Base-by-base conservation (phyloP, 768 basidiomycete genomes). In the Coprinopsis marcescibilis region DNA sequence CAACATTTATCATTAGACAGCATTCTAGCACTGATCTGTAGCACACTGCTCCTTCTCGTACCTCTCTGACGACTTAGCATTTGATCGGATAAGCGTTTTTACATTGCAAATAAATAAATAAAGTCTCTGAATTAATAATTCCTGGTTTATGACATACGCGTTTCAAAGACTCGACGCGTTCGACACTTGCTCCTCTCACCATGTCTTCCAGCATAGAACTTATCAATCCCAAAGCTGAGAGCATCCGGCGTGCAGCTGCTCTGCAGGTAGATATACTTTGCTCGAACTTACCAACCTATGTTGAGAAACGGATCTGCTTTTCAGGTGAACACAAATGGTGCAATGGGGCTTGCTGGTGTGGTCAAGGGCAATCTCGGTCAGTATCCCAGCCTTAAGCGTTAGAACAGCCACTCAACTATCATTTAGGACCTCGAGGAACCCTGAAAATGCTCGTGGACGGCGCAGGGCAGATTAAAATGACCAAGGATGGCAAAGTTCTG, bases 381-480 rank as follows among this genome's bases (percentile, higher is more conserved):
- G 68, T 65, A 23, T 52, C 43, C 47, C 45, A 45, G 50, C 50
- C 49, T 50, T 42, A 27, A 47, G 45, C 19, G 8, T 20, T 40
- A 21, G 13, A 12, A 26, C 27, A 43, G 25, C 11, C 11, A 20
- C 24, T 41, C 12, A 8, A 19, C 35, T 39, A 17, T 8, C 20
- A 12, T 17, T 27, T 26, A 95, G 94, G 95, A 37, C 96, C 96
- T 15, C 75, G 95, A 67, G 96, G 96, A 49, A 98, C 96, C 0
- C 78, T 97, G 56, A 99, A 99, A 75, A 98, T 99, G 95, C 83
- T 99, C 43, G 96, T 99, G 34, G 96, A 98, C 66, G 96, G 96
- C 47, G 76, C 94, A 12, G 96, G 96, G 8, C 89, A 93, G 70
- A 94, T 99, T 66, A 99, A 98, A 78, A 94, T 99, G 89, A 98